Base-by-base conservation (phyloP, 306 rosid genomes). In the Malus orientalis region DNA sequence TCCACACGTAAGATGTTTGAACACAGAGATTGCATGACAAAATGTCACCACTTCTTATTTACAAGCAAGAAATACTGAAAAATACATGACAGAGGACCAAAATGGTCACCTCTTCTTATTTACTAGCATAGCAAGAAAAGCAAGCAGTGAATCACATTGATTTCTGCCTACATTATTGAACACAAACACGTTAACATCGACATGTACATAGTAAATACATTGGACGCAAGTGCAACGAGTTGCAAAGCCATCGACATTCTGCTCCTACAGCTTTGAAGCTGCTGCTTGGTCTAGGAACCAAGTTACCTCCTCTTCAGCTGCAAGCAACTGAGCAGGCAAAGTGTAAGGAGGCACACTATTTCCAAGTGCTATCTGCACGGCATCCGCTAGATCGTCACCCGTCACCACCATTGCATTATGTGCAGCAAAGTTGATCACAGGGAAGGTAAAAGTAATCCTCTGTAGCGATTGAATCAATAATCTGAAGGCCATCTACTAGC, bases 221-320 rank as follows among this genome's bases (percentile, higher is more conserved):
- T 11, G 6, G 14, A 67, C n/a, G 67, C 77, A 81, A 69, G 57
- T 36, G 67, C 77, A 82, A 67, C 6, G 70, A 55, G 66, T 68
- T 67, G 27, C 78, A 73, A 22, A 22, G 79, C 60, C 76, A 38
- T 62, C n/a, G 76, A 54, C 64, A 6, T 64, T 18, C 66, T 30
- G 32, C 66, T 63, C 58, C 85, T 94, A 88, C 87, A 90, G 89
- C 89, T 90, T 92, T 3, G 96, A 87, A 77, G 97, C 99, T 19
- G 99, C 99, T 70, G 67, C 90, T 70, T 89, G 85, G 86, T 95
- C 99, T 64, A 95, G 69, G 85, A 95, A 95, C 97, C 97, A 95
- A 54, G 83, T 89, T 81, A 90, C 76, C 83, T 82, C 93, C 19
- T 84, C 96, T 79, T 91, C 97, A 33, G 99, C 87, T 55, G 87